These are phyloP conservation scores for Scleroderma citrinum DNA, from an alignment of 768 basidiomycete species.

Conservation along the genomic window DNA sequence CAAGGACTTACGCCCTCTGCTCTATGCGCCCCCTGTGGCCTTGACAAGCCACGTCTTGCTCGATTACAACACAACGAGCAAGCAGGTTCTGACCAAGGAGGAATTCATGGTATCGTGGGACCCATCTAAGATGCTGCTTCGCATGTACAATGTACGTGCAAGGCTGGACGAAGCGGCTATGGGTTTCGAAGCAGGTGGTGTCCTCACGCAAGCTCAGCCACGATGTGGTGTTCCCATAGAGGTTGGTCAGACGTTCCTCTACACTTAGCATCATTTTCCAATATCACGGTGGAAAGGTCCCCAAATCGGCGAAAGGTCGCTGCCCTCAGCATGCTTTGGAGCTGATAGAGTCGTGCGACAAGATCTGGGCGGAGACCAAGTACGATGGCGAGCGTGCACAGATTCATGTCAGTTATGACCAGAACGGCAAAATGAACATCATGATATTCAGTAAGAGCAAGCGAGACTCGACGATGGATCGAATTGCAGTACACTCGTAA, in stretches of 20 bases:
- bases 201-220: conserved; percentile 29
- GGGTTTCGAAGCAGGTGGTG: conserved; percentile 34
- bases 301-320: conserved; percentile 76
- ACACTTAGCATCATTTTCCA: neutral
- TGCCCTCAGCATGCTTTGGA: conserved; percentile 52
- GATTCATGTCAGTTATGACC: conserved; percentile 64
- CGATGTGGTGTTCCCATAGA: conserved; percentile 57
- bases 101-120: conserved; percentile 76
- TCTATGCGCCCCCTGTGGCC: conserved; percentile 56
- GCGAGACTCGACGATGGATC: conserved; percentile 74
- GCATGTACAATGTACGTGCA: conserved; percentile 49
- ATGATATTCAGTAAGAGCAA: conserved; percentile 87
- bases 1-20: conserved; percentile 74
- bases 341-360: conserved; percentile 17
- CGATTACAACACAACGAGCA: conserved; percentile 51
- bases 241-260: conserved; percentile 29
- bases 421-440: conserved; percentile 39
- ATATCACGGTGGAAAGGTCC: conserved; percentile 43
- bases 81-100: conserved; percentile 48
- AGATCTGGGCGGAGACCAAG: conserved; percentile 85
- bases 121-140: conserved; percentile 44
- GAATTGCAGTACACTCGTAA: conserved; percentile 54
- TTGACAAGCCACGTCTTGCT: conserved; percentile 45
- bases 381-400: conserved; percentile 96
- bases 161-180: conserved; percentile 52